Base-by-base conservation (phyloP, 208 protist genomes). In the Wallacemonas sp. region DNA sequence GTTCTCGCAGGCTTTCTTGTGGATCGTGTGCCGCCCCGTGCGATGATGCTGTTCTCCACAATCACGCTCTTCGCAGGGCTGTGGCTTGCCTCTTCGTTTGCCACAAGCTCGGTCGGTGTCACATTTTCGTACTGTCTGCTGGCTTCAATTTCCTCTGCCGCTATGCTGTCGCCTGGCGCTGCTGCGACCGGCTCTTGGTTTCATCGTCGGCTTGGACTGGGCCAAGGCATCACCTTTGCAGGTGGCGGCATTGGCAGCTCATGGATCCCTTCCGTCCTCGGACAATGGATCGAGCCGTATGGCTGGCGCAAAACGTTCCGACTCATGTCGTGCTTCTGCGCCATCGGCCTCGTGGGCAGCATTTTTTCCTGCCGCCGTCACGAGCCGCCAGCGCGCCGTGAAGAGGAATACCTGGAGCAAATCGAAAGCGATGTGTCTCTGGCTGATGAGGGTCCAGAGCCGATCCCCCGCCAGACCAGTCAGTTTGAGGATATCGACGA, bases 301-400 rank as follows among this genome's bases (percentile, higher is more conserved):
- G 84, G 84, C 58, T 94, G 88, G 88, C 84, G 88, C 39, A 79
- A 84, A 56, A 88, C 84, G 11, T 94, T 94, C 64, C 88, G 82
- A 1, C 68, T 90, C 60, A 87, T 88, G 80, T 90, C 84, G 5
- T 72, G 68, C 24, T 91, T 94, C 70, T 90, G 82, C 62, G 69
- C 78, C 9, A 88, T 91, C 62, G 88, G 84, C 0, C 60, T 94
- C 3, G n/a, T 94, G 11, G 88, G 75, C 31, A 76, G 79, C 19
- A 65, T 86, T 26, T 68, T 94, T 2, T 88, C 82, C 26, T 89
- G 82, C 72, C 71, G 76, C 26, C 82, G 82, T 12, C 47, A 67
- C 33, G 31, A 55, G 22, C 56, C 56, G 0, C 1, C n/a, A 15
- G 39, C 30, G 38, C 54, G 19, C 30, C 38, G 15, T 17, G 65